Conservation (phyloP, 2,329 filamentous ascomycete species). For the Ophiocordyceps polyrhachis-furcata region DNA sequence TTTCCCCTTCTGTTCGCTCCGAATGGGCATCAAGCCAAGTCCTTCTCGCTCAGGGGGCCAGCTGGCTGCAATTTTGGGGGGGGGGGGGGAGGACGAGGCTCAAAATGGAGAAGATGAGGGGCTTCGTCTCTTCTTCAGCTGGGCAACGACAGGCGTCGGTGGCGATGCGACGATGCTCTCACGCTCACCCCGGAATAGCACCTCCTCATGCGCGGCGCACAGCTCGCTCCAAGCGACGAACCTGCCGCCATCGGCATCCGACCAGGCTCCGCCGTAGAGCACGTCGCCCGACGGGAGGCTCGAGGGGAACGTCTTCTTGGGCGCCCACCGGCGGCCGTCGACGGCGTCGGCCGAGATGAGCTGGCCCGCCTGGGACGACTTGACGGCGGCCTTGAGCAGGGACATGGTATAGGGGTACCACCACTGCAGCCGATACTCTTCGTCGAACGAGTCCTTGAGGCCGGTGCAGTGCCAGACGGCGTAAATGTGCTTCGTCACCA, state of each 20-base stretch:
- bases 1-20: background rate
- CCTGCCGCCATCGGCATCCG: conserved; percentile 5
- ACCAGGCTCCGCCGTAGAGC: conserved; percentile 9
- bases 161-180: background rate
- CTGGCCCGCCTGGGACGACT: conserved; percentile 7
- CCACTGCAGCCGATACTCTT: conserved; percentile 18
- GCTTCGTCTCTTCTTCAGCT: background rate
- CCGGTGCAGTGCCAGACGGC: conserved; percentile 21
- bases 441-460: conserved; percentile 13
- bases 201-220: conserved; percentile 8
- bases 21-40: background rate
- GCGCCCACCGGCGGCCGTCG: conserved; percentile 13
- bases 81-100: too few species aligned
- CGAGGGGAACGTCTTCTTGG: conserved; percentile 5
- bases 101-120: too few species aligned
- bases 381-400: conserved; percentile 12
- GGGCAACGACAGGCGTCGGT: background rate
- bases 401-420: conserved; percentile 16
- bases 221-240: conserved; percentile 12
- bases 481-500: conserved; percentile 17
- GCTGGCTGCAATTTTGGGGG: too few species aligned
- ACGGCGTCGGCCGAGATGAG: conserved; percentile 11
- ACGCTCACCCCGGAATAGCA: conserved; percentile 8
- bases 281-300: conserved; percentile 1
- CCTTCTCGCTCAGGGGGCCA: too few species aligned